These are phyloP conservation scores for Coniferiporia sulphurascens DNA, from an alignment of 1,284 basidiomycete genomes.

Conservation along the genomic window DNA sequence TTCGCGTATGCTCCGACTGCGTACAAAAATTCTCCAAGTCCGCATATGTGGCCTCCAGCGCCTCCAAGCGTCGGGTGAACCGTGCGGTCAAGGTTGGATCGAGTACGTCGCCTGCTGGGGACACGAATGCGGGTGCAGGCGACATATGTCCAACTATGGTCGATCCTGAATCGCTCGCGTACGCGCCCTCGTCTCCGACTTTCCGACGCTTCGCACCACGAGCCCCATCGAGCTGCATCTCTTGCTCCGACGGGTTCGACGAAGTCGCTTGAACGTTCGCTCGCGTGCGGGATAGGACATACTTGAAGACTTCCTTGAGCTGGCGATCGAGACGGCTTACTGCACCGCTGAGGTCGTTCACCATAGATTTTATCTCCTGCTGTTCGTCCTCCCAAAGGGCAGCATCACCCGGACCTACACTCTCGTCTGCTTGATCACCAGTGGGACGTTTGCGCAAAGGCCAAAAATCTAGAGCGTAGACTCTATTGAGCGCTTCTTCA, in stretches of 20 bases:
- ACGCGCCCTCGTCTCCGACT: conserved; percentile 7
- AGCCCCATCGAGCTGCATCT: background rate
- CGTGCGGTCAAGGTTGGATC: conserved; percentile 28
- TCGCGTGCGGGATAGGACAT: conserved; percentile 14
- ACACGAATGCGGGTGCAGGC: background rate
- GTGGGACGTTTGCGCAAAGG: conserved; percentile 27
- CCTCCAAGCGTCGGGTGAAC: conserved; percentile 35
- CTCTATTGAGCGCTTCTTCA: conserved; percentile 23
- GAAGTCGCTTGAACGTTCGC: background rate
- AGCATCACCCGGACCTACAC: background rate
- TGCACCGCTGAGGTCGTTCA: conserved; percentile 25
- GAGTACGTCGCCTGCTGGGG: background rate
- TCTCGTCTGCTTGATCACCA: conserved; percentile 15
- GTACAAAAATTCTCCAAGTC: conserved; percentile 42
- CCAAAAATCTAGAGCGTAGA: conserved; percentile 38
- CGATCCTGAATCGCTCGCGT: conserved; percentile 4
- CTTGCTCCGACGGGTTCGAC: conserved; percentile 1
- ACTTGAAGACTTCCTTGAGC: conserved; percentile 18
- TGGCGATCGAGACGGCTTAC: conserved; percentile 7
- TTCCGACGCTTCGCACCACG: conserved; percentile 12
- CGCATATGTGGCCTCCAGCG: conserved; percentile 34
- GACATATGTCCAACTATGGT: background rate
- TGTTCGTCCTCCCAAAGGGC: conserved; percentile 22
- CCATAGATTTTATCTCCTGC: conserved; percentile 26
- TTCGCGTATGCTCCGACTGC: conserved; percentile 33